Evolutionary conservation across 768 basidiomycete genomes (phyloP).

Genomic region (Grammothele lineata): DNA sequence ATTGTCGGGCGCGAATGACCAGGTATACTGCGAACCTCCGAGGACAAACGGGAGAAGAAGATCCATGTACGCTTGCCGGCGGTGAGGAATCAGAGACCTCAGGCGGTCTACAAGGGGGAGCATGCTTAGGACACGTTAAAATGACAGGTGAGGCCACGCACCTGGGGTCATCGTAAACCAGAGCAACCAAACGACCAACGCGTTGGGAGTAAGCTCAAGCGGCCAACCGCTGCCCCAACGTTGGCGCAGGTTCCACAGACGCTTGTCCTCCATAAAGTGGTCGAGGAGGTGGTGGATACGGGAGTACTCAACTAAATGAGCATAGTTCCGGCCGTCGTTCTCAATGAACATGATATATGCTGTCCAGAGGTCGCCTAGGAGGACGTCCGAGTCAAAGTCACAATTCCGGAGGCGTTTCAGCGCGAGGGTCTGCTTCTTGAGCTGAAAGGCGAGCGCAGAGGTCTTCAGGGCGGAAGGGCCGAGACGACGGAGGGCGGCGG

Average conservation of each 20-base stretch:
- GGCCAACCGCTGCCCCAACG: conserved; percentile 62
- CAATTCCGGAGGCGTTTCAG: conserved; percentile 28
- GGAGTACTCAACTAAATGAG: conserved; percentile 47
- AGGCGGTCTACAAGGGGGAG: conserved; percentile 17
- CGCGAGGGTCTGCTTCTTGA: conserved; percentile 32
- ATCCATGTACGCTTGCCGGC: conserved; percentile 27
- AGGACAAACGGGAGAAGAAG: conserved; percentile 44
- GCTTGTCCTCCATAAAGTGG: conserved; percentile 38
- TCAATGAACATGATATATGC: conserved; percentile 57
- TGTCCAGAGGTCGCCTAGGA: conserved; percentile 40
- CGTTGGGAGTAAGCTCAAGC: conserved; percentile 40
- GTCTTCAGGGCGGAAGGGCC: conserved; percentile 34
- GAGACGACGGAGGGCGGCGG: conserved; percentile 50
- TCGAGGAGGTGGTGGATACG: conserved; percentile 45
- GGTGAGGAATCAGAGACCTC: conserved; percentile 10
- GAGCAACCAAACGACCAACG: conserved; percentile 57
- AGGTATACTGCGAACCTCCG: conserved; percentile 42
- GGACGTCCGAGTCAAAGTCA: conserved; percentile 24
- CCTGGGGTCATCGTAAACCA: conserved; percentile 57
- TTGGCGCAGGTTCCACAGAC: conserved; percentile 38
- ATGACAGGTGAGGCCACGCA: conserved; percentile 24
- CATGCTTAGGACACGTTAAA: not conserved
- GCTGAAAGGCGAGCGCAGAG: conserved; percentile 34
- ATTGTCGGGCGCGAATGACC: conserved; percentile 54
- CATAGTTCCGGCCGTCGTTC: conserved; percentile 62